Conservation (phyloP, 1,284 basidiomycete genomes). For the Cryptococcus sp. region DNA sequence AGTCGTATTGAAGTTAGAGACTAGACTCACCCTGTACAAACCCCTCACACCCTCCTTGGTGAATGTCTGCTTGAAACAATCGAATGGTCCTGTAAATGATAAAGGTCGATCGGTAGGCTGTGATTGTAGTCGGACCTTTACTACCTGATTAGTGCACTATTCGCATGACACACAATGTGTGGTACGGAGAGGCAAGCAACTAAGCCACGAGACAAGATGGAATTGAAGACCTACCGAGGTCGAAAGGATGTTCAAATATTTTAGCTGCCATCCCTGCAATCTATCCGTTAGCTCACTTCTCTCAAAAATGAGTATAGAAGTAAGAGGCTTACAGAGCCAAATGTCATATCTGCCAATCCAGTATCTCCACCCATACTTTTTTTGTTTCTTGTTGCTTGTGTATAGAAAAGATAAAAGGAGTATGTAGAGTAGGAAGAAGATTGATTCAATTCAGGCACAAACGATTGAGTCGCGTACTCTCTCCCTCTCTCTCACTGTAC, state of each 20-base stretch:
- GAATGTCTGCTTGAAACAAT: conserved; percentile 75
- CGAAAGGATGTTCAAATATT: conserved; percentile 80
- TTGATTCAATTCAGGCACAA: too few species aligned
- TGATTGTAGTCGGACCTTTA: conserved; percentile 74
- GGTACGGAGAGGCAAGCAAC: too few species aligned
- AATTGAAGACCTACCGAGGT: conserved; percentile 55
- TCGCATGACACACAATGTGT: too few species aligned
- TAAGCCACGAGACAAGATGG: too few species aligned
- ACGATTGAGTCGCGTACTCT: too few species aligned
- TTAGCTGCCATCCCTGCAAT: conserved; percentile 73
- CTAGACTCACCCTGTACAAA: conserved; percentile 67
- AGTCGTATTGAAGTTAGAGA: background rate
- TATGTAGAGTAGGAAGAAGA: too few species aligned
- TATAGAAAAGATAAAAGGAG: too few species aligned
- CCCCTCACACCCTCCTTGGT: conserved; percentile 69
- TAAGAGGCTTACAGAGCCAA: background rate
- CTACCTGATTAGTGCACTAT: conserved; percentile 14
- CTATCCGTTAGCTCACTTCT: conserved; percentile 36
- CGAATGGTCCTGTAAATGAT: conserved; percentile 70
- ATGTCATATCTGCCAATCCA: background rate
- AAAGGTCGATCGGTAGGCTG: conserved; percentile 70
- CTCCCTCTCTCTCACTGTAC: too few species aligned
- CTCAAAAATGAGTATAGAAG: background rate
- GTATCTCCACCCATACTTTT: background rate
- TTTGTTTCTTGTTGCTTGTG: too few species aligned